Evolutionary conservation across 441 rosid genomes (phyloP).

Genomic region (Eutrema salsugineum): DNA sequence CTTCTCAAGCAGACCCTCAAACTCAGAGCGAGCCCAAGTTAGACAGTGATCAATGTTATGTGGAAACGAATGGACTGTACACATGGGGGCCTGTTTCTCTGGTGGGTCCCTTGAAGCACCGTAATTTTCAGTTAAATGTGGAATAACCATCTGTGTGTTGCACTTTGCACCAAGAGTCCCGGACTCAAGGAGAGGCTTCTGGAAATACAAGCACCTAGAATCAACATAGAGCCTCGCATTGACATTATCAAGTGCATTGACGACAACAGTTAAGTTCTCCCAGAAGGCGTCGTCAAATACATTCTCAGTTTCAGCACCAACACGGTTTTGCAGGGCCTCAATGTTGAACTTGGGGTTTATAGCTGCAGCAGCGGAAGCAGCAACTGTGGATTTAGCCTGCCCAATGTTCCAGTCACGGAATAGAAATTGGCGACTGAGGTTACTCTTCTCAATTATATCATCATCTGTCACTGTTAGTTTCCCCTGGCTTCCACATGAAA

Average conservation of each 20-base stretch:
- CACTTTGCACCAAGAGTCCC: slow-evolving; percentile 92
- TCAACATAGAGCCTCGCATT: slow-evolving; percentile 90
- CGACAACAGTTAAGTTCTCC: slow-evolving; percentile 67
- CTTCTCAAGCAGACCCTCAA: slow-evolving; percentile 92
- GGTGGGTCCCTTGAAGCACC: slow-evolving; percentile 97
- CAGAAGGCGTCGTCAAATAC: slow-evolving; percentile 83
- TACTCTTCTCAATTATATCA: slow-evolving; percentile 94
- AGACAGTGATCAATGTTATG: slow-evolving; percentile 95
- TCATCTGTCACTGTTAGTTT: slow-evolving; percentile 86
- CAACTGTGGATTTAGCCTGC: slow-evolving; percentile 92
- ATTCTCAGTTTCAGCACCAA: slow-evolving; percentile 77
- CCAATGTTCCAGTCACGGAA: slow-evolving; percentile 98
- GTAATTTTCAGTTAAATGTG: slow-evolving; percentile 87
- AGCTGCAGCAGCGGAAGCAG: slow-evolving; percentile 74
- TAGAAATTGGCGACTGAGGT: slow-evolving; percentile 89
- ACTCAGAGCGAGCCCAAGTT: slow-evolving; percentile 97
- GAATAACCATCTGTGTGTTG: slow-evolving; percentile 93
- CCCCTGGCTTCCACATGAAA: slow-evolving; percentile 72
- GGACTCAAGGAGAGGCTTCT: slow-evolving; percentile 92
- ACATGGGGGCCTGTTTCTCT: slow-evolving; percentile 97
- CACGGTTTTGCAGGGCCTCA: slow-evolving; percentile 89
- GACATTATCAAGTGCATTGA: slow-evolving; percentile 90
- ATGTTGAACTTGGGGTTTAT: slow-evolving; percentile 64
- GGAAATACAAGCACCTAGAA: slow-evolving; percentile 88
- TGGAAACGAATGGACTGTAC: slow-evolving; percentile 93